These are phyloP conservation scores for Fusarium pseudonygamai DNA, from an alignment of 2,329 filamentous ascomycete genomes.

Conservation along the genomic window DNA sequence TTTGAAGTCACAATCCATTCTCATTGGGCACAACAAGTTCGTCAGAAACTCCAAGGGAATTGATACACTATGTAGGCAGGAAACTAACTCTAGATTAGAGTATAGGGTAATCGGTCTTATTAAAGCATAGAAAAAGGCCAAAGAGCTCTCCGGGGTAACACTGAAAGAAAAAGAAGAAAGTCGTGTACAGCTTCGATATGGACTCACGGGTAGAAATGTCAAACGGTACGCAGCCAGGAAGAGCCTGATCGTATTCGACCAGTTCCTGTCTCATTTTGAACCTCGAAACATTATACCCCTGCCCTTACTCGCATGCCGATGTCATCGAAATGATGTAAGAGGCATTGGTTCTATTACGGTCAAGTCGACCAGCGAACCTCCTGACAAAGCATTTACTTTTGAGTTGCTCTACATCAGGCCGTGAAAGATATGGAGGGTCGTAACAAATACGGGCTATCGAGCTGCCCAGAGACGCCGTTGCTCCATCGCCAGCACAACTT, in stretches of 20 bases:
- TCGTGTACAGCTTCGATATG: constrained; percentile 39
- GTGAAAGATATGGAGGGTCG: constrained; percentile 46
- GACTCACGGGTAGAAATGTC: constrained; percentile 2
- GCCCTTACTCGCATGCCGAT: constrained; percentile 37
- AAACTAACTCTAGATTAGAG: constrained; percentile 47
- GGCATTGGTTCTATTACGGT: constrained; percentile 25
- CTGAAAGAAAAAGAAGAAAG: constrained; percentile 50
- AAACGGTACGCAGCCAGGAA: constrained; percentile 12
- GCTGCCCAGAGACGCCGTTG: constrained; percentile 48
- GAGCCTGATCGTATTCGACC: constrained; percentile 7
- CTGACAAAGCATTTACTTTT: constrained; percentile 39
- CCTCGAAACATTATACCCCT: constrained; percentile 18
- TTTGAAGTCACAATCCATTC: neutral
- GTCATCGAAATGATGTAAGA: constrained; percentile 34
- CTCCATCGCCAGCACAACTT: constrained; percentile 46
- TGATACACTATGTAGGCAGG: constrained; percentile 40
- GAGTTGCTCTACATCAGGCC: constrained; percentile 44
- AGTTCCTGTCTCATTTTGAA: neutral
- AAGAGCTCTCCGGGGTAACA: constrained; percentile 49
- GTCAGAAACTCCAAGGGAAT: constrained; percentile 39
- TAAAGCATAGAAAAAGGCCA: constrained; percentile 52
- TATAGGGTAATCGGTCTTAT: constrained; percentile 49
- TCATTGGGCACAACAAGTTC: neutral
- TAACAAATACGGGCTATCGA: constrained; percentile 44
- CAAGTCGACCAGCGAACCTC: constrained; percentile 29